Percentiles rank a stretch among this genome's conserved stretches.
phyloP scores from a whole-genome alignment of 305 asterid species.

The Fraxinus xanthoxyloides region DNA sequence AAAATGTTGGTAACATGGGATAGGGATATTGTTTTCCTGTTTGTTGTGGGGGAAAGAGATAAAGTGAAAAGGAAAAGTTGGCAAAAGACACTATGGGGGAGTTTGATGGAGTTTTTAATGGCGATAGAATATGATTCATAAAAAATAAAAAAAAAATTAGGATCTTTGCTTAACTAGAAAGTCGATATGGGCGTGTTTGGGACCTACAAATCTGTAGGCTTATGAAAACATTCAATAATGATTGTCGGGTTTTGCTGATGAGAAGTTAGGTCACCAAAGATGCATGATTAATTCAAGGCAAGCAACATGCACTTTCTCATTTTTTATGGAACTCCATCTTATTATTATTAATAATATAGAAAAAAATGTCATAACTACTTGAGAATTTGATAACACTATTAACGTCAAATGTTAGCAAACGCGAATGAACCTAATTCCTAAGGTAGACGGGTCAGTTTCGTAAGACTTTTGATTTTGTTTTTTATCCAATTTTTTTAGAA shows the following conservation, averaged over 20 bases:
- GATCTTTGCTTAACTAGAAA: constrained; percentile 79
- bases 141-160: constrained; percentile 71
- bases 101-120: constrained; percentile 36
- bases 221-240: constrained; percentile 54
- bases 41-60: constrained; percentile 29
- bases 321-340: background rate
- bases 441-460: background rate
- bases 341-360: too few relatives aligned
- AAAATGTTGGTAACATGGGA: constrained; percentile 33
- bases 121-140: constrained; percentile 68
- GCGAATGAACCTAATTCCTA: background rate
- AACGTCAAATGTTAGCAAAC: background rate
- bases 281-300: constrained; percentile 27
- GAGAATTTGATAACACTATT: background rate
- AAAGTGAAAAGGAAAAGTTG: constrained; percentile 31
- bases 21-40: constrained; percentile 26
- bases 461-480: too few relatives aligned
- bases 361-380: background rate
- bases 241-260: constrained; percentile 63
- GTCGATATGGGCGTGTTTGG: constrained; percentile 43
- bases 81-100: constrained; percentile 39
- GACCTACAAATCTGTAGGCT: constrained; percentile 44
- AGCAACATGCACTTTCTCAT: constrained; percentile 14
- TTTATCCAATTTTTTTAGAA: too few relatives aligned
- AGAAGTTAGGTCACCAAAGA: constrained; percentile 63